Base-by-base conservation (phyloP, 2,329 filamentous ascomycete species). In the Tetracladium maxilliforme region DNA sequence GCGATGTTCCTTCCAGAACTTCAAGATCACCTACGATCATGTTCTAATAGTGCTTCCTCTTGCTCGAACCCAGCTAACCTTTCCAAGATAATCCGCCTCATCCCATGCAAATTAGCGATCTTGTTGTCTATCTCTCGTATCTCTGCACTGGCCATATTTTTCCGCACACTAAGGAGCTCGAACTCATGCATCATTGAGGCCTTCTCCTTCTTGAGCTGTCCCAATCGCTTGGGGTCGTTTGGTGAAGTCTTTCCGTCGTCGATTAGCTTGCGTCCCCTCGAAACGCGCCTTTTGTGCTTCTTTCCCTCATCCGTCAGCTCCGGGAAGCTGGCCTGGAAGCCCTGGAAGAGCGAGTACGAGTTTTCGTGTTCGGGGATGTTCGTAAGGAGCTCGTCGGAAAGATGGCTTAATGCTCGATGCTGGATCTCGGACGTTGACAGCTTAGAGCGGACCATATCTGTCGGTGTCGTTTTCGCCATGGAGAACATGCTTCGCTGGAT, bases 111-210 rank as follows among this genome's bases (percentile, higher is more conserved):
- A 48, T 95, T 95, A 32, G 82, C 71, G 34, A 98, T 87, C 52
- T 95, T 98, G 54, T 79, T 86, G 53, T 98, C 90, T 32, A 98
- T 93, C 44, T 98, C 90, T 31, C 74, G 72, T 30, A 98, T 95
- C 51, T 98, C 90, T 34, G 82, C 80, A 42, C 83, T 90, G 38
- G 86, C 87, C 87, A 98, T 94, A 44, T 90, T 93, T 52, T 98
- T 98, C 31, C 90, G 70, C 33, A 95, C 72, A 4, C 77, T 69
- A 56, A 95, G 72, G 70, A 94, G 81, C 44, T 95, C 84, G 38
- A 98, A 60, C 37, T 82, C 70, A 48, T 92, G 84, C 55, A 78
- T 75, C 55, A 94, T 64, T 27, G 68, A 61, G 21, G 77, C 68
- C 48, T 81, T 81, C 38, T 92, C 83, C 45, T 76, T 80, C 49